A percentile compares a stretch with the other conserved stretches of the same genome.
Evolutionary conservation across 2,329 filamentous ascomycete genomes (phyloP).

Genomic region (Juglanconis oblonga): DNA sequence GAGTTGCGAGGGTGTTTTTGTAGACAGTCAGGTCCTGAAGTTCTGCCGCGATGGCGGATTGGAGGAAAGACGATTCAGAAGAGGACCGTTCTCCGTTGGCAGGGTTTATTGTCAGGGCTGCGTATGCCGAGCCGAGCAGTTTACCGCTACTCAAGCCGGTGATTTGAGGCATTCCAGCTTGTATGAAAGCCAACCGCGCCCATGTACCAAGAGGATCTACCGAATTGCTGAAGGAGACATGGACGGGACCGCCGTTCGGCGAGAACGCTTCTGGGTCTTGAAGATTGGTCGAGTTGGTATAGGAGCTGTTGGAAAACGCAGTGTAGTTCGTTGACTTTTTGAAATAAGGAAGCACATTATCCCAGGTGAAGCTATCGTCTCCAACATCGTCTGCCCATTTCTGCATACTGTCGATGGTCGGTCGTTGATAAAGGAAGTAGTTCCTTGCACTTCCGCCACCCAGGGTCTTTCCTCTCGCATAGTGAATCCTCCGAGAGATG

Average conservation of each 20-base stretch:
- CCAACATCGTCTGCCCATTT: slow-evolving; percentile 9
- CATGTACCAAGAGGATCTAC: slow-evolving; percentile 13
- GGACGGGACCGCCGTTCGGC: slow-evolving; percentile 6
- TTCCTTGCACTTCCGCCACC: slow-evolving; percentile 13
- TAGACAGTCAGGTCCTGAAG: slow-evolving; percentile 18
- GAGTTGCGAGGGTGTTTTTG: not conserved
- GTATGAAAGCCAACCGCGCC: slow-evolving; percentile 4
- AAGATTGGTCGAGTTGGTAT: slow-evolving; percentile 12
- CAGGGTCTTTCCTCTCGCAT: slow-evolving; percentile 12
- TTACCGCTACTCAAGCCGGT: slow-evolving; percentile 10
- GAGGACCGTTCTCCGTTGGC: slow-evolving; percentile 5
- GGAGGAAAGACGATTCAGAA: slow-evolving; percentile 11
- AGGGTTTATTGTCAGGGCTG: slow-evolving; percentile 8
- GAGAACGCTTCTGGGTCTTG: slow-evolving; percentile 3
- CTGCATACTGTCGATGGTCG: slow-evolving; percentile 3
- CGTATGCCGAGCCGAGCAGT: slow-evolving; percentile 8
- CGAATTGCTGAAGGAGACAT: slow-evolving; percentile 14
- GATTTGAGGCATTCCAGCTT: slow-evolving; percentile 9
- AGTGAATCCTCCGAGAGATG: slow-evolving; percentile 7
- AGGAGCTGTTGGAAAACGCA: slow-evolving; percentile 1
- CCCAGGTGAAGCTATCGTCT: slow-evolving; percentile 13
- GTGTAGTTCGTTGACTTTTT: slow-evolving; percentile 7
- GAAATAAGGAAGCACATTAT: slow-evolving; percentile 13
- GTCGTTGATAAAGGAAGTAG: slow-evolving; percentile 10
- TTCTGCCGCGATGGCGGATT: slow-evolving; percentile 20